Conservation (phyloP, 306 rosid genomes). For the Ormosia emarginata region DNA sequence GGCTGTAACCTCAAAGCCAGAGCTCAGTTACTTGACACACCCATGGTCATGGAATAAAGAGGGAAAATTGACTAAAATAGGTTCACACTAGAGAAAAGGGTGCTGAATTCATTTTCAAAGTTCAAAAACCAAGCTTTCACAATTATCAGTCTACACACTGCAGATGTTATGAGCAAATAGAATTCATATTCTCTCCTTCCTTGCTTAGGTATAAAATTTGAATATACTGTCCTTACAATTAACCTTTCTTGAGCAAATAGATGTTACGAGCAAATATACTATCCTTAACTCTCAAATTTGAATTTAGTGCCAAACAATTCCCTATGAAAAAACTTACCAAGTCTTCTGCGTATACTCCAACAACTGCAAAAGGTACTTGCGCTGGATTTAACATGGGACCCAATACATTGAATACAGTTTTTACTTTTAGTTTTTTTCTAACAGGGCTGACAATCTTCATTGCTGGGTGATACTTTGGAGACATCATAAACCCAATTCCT, state of each 20-base stretch:
- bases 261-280: too few species aligned
- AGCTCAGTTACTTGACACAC: background rate
- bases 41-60: background rate
- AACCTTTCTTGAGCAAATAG: too few species aligned
- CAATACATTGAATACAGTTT: conserved; percentile 82
- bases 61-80: background rate
- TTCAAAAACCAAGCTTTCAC: background rate
- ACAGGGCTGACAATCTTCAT: conserved; percentile 80
- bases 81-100: background rate
- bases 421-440: conserved; percentile 76
- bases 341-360: conserved; percentile 81
- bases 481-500: conserved; percentile 96
- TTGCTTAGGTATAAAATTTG: background rate
- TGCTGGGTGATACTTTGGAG: conserved; percentile 87
- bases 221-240: too few species aligned
- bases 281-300: too few species aligned
- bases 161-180: conserved; percentile 7
- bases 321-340: conserved; percentile 44
- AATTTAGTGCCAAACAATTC: background rate
- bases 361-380: conserved; percentile 81
- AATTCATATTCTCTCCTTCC: background rate
- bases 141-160: background rate
- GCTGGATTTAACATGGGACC: conserved; percentile 98
- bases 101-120: background rate
- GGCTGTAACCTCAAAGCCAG: background rate